These are phyloP conservation scores for Penicillium italicum DNA, from an alignment of 2,329 filamentous ascomycete genomes.

Conservation along the genomic window DNA sequence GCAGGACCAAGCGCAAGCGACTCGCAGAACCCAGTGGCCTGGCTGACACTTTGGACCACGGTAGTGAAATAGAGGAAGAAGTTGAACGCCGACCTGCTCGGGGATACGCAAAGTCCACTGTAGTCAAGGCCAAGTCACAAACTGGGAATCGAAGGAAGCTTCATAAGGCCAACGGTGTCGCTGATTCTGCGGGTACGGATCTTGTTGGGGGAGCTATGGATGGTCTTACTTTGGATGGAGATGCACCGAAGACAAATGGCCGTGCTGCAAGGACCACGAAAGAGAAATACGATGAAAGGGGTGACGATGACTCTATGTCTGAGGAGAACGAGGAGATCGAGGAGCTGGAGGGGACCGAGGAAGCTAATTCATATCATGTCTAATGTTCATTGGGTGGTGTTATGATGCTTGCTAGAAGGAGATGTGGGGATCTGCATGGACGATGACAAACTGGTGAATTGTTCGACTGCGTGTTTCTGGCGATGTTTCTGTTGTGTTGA, in stretches of 20 bases:
- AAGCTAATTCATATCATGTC: background rate
- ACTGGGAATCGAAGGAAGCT: background rate
- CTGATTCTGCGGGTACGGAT: background rate
- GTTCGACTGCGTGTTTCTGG: background rate
- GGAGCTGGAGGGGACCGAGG: background rate
- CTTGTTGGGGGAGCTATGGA: background rate
- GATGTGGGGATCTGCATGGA: background rate
- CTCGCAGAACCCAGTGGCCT: background rate
- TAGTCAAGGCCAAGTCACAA: background rate
- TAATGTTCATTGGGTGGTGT: background rate
- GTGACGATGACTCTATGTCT: too few species aligned
- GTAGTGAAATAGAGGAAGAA: background rate
- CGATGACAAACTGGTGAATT: background rate
- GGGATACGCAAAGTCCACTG: too few species aligned
- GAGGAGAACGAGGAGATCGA: background rate
- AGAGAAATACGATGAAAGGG: background rate
- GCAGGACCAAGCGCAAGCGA: background rate
- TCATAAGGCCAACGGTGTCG: background rate
- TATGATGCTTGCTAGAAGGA: background rate
- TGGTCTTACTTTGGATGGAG: background rate
- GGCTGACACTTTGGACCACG: background rate
- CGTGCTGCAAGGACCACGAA: background rate
- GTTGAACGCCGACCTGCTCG: background rate
- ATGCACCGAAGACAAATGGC: background rate
- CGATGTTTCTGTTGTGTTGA: background rate